Evolutionary conservation across 768 basidiomycete species (phyloP), one percentile per base, ranked within the genome.

Genomic region (Chalciporus sphaerocephalus): DNA sequence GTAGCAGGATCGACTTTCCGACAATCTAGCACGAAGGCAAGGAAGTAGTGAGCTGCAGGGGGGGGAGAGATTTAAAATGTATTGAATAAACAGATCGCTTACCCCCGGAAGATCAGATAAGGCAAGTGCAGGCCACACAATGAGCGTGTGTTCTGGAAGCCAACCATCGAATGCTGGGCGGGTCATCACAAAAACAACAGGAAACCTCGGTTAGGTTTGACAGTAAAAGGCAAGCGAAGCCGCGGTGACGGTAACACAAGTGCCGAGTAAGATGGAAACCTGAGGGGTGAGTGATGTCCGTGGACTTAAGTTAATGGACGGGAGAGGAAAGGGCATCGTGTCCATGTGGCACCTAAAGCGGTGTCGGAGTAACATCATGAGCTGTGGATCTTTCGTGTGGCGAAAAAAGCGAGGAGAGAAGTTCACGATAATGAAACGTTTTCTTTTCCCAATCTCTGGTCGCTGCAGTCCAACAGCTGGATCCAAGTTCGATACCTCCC

Each of bases 301-400:
- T 68, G 64, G 64, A 66, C 54, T 66, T 66, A 66, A 65, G 66
- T 66, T 65, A 64, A 64, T 64, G 44, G 53, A 62, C 58, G 56
- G 56, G 60, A 62, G 53, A 55, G 64, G 65, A 67, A n/a, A 64
- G 54, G 50, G 51, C 62, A 62, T 60, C 59, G 61, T 58, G 64
- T 60, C 48, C 59, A 66, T 66, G 66, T 66, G 51, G 53, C 58
- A 64, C 63, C 49, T 12, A 56, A 61, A 47, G 46, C 58, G 39
- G 56, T 60, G 56, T 55, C 63, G 58, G 62, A 67, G 50, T 52
- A 54, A 44, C n/a, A 36, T 20, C 48, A 40, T 47, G 44, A 38
- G 41, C 24, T 38, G 50, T 53, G 53, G 53, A 57, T 62, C 60
- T 38, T 42, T 52, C 46, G 35, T 47, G 44, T 38, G 27, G 50